Percentiles rank a stretch among this genome's conserved stretches.
Conservation (phyloP, 768 basidiomycete genomes). For the Paxillus rubicundulus region DNA sequence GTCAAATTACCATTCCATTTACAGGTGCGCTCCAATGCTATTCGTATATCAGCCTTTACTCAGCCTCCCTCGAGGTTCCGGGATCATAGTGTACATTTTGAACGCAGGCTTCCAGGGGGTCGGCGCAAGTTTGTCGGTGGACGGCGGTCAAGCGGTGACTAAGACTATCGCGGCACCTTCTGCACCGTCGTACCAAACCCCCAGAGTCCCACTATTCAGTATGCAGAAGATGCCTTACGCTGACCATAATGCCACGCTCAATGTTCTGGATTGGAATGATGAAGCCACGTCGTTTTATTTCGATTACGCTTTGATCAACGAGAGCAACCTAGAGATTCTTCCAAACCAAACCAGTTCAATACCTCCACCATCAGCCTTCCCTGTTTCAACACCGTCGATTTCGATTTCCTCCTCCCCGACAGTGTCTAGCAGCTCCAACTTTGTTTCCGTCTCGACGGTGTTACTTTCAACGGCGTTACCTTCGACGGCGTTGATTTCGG, state of each 20-base stretch:
- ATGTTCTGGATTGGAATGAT: slow-evolving; percentile 3
- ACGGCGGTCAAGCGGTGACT: neutral
- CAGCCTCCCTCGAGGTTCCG: neutral
- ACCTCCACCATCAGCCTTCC: no score
- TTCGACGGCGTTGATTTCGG: neutral
- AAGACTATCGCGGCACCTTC: neutral
- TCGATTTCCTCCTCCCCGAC: neutral
- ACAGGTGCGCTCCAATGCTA: neutral
- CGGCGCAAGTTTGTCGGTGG: neutral
- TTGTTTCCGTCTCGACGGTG: neutral
- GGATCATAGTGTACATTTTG: slow-evolving; percentile 1
- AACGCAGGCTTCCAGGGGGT: slow-evolving; percentile 3
- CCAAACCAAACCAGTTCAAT: neutral
- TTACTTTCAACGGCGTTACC: neutral
- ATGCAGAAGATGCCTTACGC: neutral
- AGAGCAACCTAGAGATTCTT: neutral
- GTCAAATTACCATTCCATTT: neutral
- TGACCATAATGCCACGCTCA: neutral
- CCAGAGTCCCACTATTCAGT: slow-evolving; percentile 1
- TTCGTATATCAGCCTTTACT: neutral
- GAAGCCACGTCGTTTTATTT: neutral
- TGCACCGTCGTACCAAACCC: neutral
- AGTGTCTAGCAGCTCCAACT: no score
- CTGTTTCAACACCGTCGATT: neutral
- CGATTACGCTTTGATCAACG: slow-evolving; percentile 2